Conservation (phyloP, 225 moss, liverwort and hornwort genomes). For the Bryum argenteum region DNA sequence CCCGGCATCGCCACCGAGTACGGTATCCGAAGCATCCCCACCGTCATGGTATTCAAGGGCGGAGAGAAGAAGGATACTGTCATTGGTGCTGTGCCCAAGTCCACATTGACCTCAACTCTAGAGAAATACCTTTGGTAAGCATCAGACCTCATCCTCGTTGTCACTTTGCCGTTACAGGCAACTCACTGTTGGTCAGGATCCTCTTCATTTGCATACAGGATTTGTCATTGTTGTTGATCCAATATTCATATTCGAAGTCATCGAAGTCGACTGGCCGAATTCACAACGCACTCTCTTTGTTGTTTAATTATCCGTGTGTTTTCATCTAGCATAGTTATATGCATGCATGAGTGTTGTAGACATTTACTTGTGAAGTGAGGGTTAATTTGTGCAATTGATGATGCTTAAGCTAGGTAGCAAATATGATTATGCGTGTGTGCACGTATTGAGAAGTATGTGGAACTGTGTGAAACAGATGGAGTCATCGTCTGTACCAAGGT, state of each 20-base stretch:
- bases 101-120: slow-evolving; percentile 66
- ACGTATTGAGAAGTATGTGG: slow-evolving; percentile 27
- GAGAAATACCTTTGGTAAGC: slow-evolving; percentile 76
- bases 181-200: too few species aligned
- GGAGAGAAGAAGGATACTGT: slow-evolving; percentile 90
- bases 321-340: neutral
- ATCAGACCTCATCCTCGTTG: neutral
- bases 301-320: neutral
- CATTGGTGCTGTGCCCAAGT: slow-evolving; percentile 83
- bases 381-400: neutral
- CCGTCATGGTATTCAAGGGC: slow-evolving; percentile 79
- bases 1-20: slow-evolving; percentile 79
- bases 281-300: neutral
- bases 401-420: neutral
- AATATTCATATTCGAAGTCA: too few species aligned
- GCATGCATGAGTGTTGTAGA: neutral
- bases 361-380: neutral
- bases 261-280: neutral
- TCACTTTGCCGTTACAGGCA: too few species aligned
- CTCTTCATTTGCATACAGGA: too few species aligned
- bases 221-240: too few species aligned
- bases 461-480: slow-evolving; percentile 42
- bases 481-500: slow-evolving; percentile 24
- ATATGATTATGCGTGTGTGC: neutral
- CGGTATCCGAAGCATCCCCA: slow-evolving; percentile 89